A percentile compares a stretch with the other conserved stretches of the same genome.
These are phyloP conservation scores for Kurtzmaniella quercitrusa DNA, from an alignment of 1,139 yeast genomes.

Conservation along the genomic window DNA sequence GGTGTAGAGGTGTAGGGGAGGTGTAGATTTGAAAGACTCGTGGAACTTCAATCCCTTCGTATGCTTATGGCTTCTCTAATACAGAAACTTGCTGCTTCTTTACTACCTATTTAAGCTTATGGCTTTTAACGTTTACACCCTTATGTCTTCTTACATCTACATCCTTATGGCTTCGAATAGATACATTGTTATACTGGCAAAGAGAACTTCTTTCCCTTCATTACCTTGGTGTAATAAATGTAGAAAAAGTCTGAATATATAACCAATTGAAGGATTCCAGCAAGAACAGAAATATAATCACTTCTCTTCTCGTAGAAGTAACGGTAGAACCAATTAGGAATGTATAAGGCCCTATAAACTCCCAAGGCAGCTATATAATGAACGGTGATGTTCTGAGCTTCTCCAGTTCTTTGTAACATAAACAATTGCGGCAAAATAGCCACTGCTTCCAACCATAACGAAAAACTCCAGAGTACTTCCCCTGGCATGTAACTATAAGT, in stretches of 20 bases:
- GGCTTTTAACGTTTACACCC: too few relatives aligned
- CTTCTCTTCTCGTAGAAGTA: constrained; percentile 63
- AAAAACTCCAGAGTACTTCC: constrained; percentile 73
- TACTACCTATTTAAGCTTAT: too few relatives aligned
- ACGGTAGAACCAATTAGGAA: constrained; percentile 94
- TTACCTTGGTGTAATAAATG: constrained; percentile 73
- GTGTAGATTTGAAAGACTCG: too few relatives aligned
- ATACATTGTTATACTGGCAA: constrained; percentile 53
- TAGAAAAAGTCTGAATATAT: constrained; percentile 94
- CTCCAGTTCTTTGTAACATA: constrained; percentile 85
- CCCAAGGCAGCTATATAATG: constrained; percentile 96
- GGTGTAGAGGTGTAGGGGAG: too few relatives aligned
- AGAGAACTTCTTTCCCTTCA: constrained; percentile 77
- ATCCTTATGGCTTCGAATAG: background rate
- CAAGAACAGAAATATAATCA: constrained; percentile 66
- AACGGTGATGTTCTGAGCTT: constrained; percentile 80
- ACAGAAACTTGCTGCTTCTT: too few relatives aligned
- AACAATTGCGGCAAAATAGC: constrained; percentile 91
- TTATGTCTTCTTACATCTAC: background rate
- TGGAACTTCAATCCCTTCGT: too few relatives aligned
- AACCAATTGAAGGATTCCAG: constrained; percentile 83
- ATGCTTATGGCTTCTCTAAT: too few relatives aligned
- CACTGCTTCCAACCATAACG: constrained; percentile 83
- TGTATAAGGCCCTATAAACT: constrained; percentile 77
- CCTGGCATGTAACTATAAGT: constrained; percentile 57